These are phyloP conservation scores for Ocimum tenuiflorum DNA, from an alignment of 257 asterid genomes.

Conservation along the genomic window DNA sequence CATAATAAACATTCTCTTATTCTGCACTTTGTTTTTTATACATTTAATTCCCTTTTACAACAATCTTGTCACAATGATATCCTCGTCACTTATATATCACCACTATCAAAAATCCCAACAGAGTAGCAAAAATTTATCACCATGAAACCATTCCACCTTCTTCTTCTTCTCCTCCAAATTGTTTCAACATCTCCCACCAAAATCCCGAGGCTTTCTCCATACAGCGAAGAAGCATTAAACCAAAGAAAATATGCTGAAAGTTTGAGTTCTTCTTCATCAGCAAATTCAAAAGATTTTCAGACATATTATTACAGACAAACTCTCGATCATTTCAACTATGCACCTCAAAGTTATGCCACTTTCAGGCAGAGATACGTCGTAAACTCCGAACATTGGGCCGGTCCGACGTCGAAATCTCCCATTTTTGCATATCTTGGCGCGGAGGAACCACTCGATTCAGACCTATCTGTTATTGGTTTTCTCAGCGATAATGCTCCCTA, in stretches of 20 bases:
- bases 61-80: too few species aligned
- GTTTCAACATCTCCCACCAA: slow-evolving; percentile 1
- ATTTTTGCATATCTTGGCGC: slow-evolving; percentile 68
- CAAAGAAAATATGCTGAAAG: background rate
- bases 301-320: slow-evolving; percentile 54
- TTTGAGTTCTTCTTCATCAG: background rate
- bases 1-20: too few species aligned
- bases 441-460: slow-evolving; percentile 42
- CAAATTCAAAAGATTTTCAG: slow-evolving; percentile 21
- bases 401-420: slow-evolving; percentile 37
- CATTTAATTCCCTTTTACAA: too few species aligned
- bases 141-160: background rate
- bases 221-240: too few species aligned
- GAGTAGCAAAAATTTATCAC: too few species aligned
- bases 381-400: slow-evolving; percentile 49
- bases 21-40: too few species aligned
- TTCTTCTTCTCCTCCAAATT: background rate
- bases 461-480: slow-evolving; percentile 29
- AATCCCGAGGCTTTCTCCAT: slow-evolving; percentile 10
- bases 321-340: slow-evolving; percentile 71
- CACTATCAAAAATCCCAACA: too few species aligned
- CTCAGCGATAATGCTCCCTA: slow-evolving; percentile 51
- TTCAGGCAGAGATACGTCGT: slow-evolving; percentile 52
- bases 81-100: too few species aligned
- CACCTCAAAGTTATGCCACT: slow-evolving; percentile 46